Base-by-base conservation (phyloP, 2,329 filamentous ascomycete species). In the Pseudogymnoascus sp. region DNA sequence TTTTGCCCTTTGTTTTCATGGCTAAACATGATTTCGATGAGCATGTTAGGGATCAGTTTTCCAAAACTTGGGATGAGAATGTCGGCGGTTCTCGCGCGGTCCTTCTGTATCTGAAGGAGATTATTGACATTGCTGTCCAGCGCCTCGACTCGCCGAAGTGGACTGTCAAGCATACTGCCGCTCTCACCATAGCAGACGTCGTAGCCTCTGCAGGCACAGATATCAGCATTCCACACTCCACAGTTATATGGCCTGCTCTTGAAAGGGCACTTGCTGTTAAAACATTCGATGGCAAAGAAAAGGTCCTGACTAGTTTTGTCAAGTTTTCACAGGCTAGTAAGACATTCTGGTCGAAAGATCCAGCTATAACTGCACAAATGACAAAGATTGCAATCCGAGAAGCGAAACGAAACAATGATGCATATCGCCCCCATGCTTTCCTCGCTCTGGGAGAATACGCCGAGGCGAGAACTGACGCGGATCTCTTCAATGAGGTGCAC, bases 251-350 rank as follows among this genome's bases (percentile, higher is more conserved):
- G 93, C 90, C 90, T 0, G 83, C 87, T 1, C 79, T 96, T 57
- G 90, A 97, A 65, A 90, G 88, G 69, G 85, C 90, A 1, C 76
- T 97, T 40, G 83, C 85, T 2, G 85, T 96, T 10, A 97, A 97
- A 79, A 96, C 92, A 0, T 99, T 96, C 80, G 82, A 88, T 0
- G 91, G 91, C 21, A 99, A 99, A 72, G 92, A 97, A 74, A 86
- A 85, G 66, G 83, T 99, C 33, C 79, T 97, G 2, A 81, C 85
- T 44, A 87, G 89, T 5, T 91, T 94, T 72, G 87, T 91, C 3
- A 82, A 85, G 62, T 94, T 97, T 68, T 85, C 89, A 0, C 81
- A 84, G 68, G 84, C 86, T 64, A 83, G 83, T 0, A 81, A 80
- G 65, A 73, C 73, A 6, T 76, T 90, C 31, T 86, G 85, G 78